A percentile compares a stretch with the other conserved stretches of the same genome.
Evolutionary conservation across 73 alveolate species (phyloP).

Genomic region (Blepharisma stoltei): DNA sequence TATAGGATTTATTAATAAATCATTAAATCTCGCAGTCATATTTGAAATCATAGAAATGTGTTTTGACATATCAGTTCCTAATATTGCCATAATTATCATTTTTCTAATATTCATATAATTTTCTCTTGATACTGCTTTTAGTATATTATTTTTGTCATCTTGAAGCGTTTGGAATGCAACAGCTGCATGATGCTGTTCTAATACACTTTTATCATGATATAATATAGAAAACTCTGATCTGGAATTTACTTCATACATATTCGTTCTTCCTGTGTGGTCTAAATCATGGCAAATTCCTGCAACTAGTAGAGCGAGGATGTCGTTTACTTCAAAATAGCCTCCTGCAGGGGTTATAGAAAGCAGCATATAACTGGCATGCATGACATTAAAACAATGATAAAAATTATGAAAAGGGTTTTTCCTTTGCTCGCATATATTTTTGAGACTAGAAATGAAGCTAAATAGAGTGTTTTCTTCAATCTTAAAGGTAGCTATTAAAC

Average conservation of each 20-base stretch:
- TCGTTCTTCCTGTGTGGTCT: slow-evolving; percentile 84
- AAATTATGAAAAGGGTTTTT: slow-evolving; percentile 57
- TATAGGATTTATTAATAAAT: not conserved
- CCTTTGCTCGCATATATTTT: not conserved
- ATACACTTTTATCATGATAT: slow-evolving; percentile 79
- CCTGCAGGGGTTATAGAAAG: slow-evolving; percentile 11
- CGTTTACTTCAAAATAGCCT: not conserved
- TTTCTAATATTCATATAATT: slow-evolving; percentile 61
- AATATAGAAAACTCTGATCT: slow-evolving; percentile 58
- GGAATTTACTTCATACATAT: slow-evolving; percentile 60
- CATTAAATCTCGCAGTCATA: slow-evolving; percentile 24
- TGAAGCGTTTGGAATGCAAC: slow-evolving; percentile 58
- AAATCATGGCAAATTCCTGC: slow-evolving; percentile 70
- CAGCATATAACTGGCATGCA: slow-evolving; percentile 32
- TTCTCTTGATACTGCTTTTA: slow-evolving; percentile 40
- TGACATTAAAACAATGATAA: slow-evolving; percentile 50
- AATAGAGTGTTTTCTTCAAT: not conserved
- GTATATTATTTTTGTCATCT: slow-evolving; percentile 49
- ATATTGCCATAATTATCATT: slow-evolving; percentile 66
- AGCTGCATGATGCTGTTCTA: slow-evolving; percentile 84
- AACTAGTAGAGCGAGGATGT: not conserved
- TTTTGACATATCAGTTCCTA: slow-evolving; percentile 89
- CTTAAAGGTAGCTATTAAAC: not conserved
- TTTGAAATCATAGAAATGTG: slow-evolving; percentile 49
- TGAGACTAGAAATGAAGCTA: not conserved